Evolutionary conservation across 768 basidiomycete species (phyloP).

Genomic region (Leccinum variicolor): DNA sequence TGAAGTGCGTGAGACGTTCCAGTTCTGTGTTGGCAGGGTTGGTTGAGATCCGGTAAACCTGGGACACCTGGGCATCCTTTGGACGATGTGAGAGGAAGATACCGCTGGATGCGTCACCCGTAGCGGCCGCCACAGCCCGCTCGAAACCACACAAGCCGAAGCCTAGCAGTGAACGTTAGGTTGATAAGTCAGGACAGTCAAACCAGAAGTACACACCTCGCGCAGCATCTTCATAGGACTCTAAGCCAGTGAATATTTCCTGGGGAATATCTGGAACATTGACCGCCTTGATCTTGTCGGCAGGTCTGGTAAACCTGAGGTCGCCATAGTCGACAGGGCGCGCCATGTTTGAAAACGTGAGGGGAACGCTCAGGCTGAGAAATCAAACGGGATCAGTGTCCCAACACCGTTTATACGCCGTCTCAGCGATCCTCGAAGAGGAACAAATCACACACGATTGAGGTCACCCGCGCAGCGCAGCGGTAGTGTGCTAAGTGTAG

Average conservation of each 20-base stretch:
- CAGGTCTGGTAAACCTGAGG: constrained; percentile 35
- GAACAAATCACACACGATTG: constrained; percentile 1
- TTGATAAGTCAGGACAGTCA: neutral
- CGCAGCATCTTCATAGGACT: constrained; percentile 37
- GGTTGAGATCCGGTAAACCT: constrained; percentile 34
- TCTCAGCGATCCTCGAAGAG: neutral
- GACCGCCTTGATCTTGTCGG: constrained; percentile 38
- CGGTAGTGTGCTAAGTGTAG: neutral
- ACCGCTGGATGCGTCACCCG: constrained; percentile 13
- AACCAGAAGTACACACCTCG: constrained; percentile 22
- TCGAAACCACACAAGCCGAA: constrained; percentile 30
- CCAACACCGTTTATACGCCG: constrained; percentile 2
- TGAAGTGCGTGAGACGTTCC: constrained; percentile 38
- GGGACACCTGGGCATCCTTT: constrained; percentile 36
- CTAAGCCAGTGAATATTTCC: constrained; percentile 35
- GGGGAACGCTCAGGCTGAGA: neutral
- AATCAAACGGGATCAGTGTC: neutral
- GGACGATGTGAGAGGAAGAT: constrained; percentile 39
- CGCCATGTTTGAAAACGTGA: constrained; percentile 14
- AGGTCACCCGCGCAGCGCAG: neutral
- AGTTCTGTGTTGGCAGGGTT: constrained; percentile 25
- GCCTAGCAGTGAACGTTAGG: constrained; percentile 14
- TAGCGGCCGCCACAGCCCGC: constrained; percentile 10
- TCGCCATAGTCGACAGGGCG: constrained; percentile 27
- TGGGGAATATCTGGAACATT: constrained; percentile 32